Evolutionary conservation across 1,284 basidiomycete species (phyloP).

Genomic region (Mycosarcoma mackinlayi): DNA sequence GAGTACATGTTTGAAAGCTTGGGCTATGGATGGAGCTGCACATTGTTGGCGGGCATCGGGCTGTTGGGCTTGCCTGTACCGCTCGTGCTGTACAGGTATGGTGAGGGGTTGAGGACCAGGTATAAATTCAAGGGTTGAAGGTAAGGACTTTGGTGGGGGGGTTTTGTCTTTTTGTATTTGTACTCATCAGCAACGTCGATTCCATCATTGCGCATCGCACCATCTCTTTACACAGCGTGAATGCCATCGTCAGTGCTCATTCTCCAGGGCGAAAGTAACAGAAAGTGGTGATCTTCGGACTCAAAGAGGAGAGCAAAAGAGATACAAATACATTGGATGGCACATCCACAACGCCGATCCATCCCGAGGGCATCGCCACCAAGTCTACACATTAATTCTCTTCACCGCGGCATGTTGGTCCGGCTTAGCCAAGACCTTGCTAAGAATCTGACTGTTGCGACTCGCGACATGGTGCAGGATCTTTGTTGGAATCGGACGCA

Average conservation of each 20-base stretch:
- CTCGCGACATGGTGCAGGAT: constrained; percentile 3
- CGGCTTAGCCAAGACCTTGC: constrained; percentile 11
- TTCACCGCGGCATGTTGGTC: neutral
- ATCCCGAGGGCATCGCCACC: too few relatives aligned
- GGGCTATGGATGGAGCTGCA: constrained; percentile 69
- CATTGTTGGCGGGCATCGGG: constrained; percentile 69
- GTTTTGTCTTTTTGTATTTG: constrained; percentile 9
- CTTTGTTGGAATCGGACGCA: constrained; percentile 26
- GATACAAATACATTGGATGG: too few relatives aligned
- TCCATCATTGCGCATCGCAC: neutral
- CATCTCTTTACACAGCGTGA: too few relatives aligned
- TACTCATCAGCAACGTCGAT: too few relatives aligned
- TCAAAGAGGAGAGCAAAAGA: too few relatives aligned
- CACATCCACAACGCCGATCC: too few relatives aligned
- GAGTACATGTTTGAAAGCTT: constrained; percentile 69
- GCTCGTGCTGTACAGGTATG: constrained; percentile 69
- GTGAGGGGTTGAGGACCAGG: constrained; percentile 62
- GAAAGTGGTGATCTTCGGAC: too few relatives aligned
- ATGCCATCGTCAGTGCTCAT: too few relatives aligned
- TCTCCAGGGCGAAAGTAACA: too few relatives aligned
- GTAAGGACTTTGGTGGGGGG: too few relatives aligned
- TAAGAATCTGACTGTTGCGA: constrained; percentile 7
- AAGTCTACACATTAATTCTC: too few relatives aligned
- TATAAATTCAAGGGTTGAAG: constrained; percentile 53
- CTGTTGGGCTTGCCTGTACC: constrained; percentile 70